Evolutionary conservation across 1,139 yeast species (phyloP).

Genomic region (Tardiomyces digboiensis): DNA sequence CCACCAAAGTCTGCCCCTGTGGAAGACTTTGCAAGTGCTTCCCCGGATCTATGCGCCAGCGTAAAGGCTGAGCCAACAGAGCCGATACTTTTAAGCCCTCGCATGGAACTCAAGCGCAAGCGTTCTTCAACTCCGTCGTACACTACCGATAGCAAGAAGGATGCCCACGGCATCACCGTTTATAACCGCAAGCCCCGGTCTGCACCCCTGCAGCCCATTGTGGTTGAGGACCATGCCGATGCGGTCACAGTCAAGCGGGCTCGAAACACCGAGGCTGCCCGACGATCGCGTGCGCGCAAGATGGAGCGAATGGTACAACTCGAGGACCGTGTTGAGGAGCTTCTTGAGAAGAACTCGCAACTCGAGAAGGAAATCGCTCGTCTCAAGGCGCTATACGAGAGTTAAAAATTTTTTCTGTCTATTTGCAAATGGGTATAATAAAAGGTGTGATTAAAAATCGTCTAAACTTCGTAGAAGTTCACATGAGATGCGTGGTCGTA

Average conservation of each 20-base stretch:
- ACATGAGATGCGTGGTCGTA: too few species aligned
- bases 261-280: slow-evolving; percentile 93
- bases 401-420: background rate
- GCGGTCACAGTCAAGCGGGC: slow-evolving; percentile 51
- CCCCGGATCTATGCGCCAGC: slow-evolving; percentile 2
- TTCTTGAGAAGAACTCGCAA: slow-evolving; percentile 26
- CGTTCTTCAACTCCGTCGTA: slow-evolving; percentile 2
- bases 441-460: background rate
- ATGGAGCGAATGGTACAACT: slow-evolving; percentile 80
- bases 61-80: slow-evolving; percentile 1
- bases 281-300: slow-evolving; percentile 91
- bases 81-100: background rate
- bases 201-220: slow-evolving; percentile 51
- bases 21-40: slow-evolving; percentile 1
- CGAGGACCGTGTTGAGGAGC: slow-evolving; percentile 64
- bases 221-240: slow-evolving; percentile 30
- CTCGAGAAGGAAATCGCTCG: slow-evolving; percentile 20
- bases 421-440: background rate
- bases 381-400: slow-evolving; percentile 10
- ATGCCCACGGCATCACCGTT: slow-evolving; percentile 28
- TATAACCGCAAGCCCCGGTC: slow-evolving; percentile 32
- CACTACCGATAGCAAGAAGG: slow-evolving; percentile 22
- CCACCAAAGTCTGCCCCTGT: background rate
- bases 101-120: background rate
- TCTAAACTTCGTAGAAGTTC: background rate